A percentile compares a stretch with the other conserved stretches of the same genome.
phyloP scores from a whole-genome alignment of 495 filamentous ascomycete genomes.

The Aspergillus steynii region DNA sequence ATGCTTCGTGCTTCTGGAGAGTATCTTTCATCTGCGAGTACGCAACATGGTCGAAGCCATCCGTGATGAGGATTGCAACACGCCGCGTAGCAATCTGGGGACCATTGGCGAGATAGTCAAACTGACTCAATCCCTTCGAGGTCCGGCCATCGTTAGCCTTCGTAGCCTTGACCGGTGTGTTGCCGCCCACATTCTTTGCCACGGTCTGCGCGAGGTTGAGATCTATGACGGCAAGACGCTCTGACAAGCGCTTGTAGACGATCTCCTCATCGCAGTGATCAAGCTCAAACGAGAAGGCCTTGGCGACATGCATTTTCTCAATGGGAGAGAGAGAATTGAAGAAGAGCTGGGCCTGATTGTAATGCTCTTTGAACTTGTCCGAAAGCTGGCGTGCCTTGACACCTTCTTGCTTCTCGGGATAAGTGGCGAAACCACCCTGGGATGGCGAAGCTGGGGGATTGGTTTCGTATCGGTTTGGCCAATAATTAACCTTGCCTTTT shows the following conservation, averaged over 20 bases:
- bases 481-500: slow-evolving; percentile 81
- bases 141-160: slow-evolving; percentile 66
- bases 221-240: slow-evolving; percentile 73
- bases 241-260: slow-evolving; percentile 72
- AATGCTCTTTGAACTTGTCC: slow-evolving; percentile 81
- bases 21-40: slow-evolving; percentile 65
- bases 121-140: slow-evolving; percentile 65
- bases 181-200: slow-evolving; percentile 67
- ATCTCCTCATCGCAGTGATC: slow-evolving; percentile 86
- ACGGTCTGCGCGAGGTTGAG: slow-evolving; percentile 69
- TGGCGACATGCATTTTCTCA: slow-evolving; percentile 70
- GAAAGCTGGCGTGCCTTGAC: slow-evolving; percentile 68
- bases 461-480: slow-evolving; percentile 75
- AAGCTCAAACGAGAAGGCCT: slow-evolving; percentile 78
- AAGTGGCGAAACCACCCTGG: slow-evolving; percentile 70
- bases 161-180: slow-evolving; percentile 51
- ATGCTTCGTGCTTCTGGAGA: slow-evolving; percentile 59
- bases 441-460: slow-evolving; percentile 58
- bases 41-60: slow-evolving; percentile 71
- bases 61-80: slow-evolving; percentile 77
- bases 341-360: slow-evolving; percentile 63
- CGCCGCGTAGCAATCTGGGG: slow-evolving; percentile 71
- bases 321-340: slow-evolving; percentile 74
- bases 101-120: slow-evolving; percentile 59
- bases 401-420: slow-evolving; percentile 63